Conservation (phyloP, 176 grass and related monocot species). For the Puccinellia tenuiflora region DNA sequence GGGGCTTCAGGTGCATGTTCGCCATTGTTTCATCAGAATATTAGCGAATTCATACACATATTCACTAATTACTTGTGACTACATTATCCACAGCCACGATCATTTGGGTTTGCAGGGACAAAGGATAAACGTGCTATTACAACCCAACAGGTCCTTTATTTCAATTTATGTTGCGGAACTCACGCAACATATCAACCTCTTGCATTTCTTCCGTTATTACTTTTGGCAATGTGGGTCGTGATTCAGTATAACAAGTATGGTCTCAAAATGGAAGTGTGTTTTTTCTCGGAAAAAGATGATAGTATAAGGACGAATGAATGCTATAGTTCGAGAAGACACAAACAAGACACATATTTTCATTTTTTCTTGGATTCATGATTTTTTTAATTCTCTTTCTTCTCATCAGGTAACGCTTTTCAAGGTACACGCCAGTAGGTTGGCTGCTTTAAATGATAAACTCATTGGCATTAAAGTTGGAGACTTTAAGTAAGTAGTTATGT, state of each 20-base stretch:
- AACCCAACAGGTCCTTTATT: conserved; percentile 62
- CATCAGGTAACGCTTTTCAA: conserved; percentile 88
- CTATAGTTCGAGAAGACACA: not conserved
- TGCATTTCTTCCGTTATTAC: conserved; percentile 1
- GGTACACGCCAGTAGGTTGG: conserved; percentile 70
- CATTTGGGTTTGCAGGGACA: conserved; percentile 90
- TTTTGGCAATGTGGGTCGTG: not conserved
- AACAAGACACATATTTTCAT: not conserved
- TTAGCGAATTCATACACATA: conserved; percentile 4
- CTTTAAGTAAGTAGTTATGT: conserved; percentile 65
- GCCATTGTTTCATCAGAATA: not conserved
- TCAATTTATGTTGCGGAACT: not conserved
- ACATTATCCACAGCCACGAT: conserved; percentile 53
- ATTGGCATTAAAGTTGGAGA: conserved; percentile 82
- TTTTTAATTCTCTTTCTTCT: conserved; percentile 19
- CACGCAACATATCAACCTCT: not conserved
- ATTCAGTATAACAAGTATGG: conserved; percentile 1
- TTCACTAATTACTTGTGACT: conserved; percentile 21
- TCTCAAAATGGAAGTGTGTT: not conserved
- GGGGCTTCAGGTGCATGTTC: conserved; percentile 52
- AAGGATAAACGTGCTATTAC: conserved; percentile 93
- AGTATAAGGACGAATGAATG: not conserved
- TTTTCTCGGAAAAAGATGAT: not conserved
- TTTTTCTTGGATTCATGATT: not conserved
- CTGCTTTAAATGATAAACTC: conserved; percentile 72